Conservation (phyloP, 768 basidiomycete genomes). For the Boletus reticulatus region DNA sequence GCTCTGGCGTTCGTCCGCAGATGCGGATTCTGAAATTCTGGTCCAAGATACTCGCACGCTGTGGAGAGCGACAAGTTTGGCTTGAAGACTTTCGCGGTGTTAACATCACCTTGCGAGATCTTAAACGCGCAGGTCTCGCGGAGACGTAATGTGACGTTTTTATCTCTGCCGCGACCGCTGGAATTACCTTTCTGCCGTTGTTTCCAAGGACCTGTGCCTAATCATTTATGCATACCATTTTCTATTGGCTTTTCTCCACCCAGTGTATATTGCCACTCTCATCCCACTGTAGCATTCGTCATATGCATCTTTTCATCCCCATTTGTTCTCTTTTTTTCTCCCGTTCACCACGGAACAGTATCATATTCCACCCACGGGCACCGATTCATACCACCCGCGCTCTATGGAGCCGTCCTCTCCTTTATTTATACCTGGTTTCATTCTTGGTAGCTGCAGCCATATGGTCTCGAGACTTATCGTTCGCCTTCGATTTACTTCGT, state of each 20-base stretch:
- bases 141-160: constrained; percentile 5
- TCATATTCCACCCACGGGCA: constrained; percentile 1
- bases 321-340: neutral
- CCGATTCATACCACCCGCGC: neutral
- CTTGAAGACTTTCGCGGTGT: constrained; percentile 63
- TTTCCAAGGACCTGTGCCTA: constrained; percentile 2
- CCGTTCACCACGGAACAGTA: neutral
- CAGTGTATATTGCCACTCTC: constrained; percentile 32
- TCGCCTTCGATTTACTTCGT: constrained; percentile 4
- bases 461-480: neutral
- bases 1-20: constrained; percentile 34
- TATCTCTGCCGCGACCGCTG: neutral
- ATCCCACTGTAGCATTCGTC: constrained; percentile 29
- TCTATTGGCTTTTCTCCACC: constrained; percentile 6
- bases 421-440: constrained; percentile 1
- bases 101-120: constrained; percentile 49
- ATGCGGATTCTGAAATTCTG: constrained; percentile 46
- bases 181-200: neutral
- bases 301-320: constrained; percentile 26
- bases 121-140: constrained; percentile 35
- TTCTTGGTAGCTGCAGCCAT: neutral
- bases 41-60: constrained; percentile 47
- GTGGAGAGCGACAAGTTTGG: constrained; percentile 55
- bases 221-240: constrained; percentile 22
- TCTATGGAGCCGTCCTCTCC: constrained; percentile 18